Conservation (phyloP, 2,329 filamentous ascomycete genomes). For the Phyllosticta citribraziliensis region DNA sequence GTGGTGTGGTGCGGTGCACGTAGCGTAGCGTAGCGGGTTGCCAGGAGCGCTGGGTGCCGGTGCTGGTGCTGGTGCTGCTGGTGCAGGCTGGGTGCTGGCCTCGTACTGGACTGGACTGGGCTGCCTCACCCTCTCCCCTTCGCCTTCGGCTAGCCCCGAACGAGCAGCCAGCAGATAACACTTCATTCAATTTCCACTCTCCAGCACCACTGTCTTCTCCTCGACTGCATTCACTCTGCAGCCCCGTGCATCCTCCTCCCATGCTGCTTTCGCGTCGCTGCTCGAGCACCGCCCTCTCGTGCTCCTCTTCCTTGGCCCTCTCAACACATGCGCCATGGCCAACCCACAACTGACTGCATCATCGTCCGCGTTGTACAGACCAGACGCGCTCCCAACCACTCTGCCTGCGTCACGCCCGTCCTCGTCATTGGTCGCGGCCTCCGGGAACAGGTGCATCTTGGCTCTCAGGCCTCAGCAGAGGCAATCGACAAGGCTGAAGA, state of each 20-base stretch:
- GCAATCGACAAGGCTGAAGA: constrained; percentile 10
- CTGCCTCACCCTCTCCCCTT: constrained; percentile 4
- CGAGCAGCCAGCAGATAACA: constrained; percentile 5
- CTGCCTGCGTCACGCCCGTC: not conserved
- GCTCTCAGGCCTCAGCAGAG: not conserved
- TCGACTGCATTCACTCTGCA: not conserved
- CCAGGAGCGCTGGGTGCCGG: constrained; percentile 5
- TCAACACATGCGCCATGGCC: too few relatives aligned
- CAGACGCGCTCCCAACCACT: too few relatives aligned
- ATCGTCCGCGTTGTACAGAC: too few relatives aligned
- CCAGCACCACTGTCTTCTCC: too few relatives aligned
- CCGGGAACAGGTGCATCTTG: not conserved
- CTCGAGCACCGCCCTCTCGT: too few relatives aligned
- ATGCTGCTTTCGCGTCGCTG: too few relatives aligned
- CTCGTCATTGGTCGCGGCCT: not conserved
- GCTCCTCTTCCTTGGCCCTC: too few relatives aligned
- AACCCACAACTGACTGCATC: too few relatives aligned
- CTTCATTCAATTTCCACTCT: not conserved
- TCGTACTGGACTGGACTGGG: not conserved
- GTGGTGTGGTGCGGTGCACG: constrained; percentile 18
- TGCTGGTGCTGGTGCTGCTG: constrained; percentile 20
- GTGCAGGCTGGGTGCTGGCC: constrained; percentile 9
- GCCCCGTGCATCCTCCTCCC: not conserved
- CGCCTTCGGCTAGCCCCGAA: constrained; percentile 7
- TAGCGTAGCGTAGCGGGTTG: not conserved